These are phyloP conservation scores for Agaricus sinodeliciosus DNA, from an alignment of 768 basidiomycete species.

Conservation along the genomic window DNA sequence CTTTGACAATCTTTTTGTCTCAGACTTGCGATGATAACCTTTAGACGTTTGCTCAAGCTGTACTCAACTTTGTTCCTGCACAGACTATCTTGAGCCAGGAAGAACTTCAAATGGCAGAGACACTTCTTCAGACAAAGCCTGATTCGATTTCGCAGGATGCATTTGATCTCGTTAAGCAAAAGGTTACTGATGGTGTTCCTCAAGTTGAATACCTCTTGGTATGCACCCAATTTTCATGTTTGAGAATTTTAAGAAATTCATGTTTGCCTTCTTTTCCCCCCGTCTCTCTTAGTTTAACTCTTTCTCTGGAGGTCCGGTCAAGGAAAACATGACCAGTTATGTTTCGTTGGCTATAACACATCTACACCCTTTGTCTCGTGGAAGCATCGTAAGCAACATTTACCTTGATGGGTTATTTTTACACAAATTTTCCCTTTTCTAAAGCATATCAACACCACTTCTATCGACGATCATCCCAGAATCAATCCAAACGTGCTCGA, in stretches of 20 bases:
- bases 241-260: too few relatives aligned
- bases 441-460: constrained; percentile 42
- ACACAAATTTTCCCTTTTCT: constrained; percentile 4
- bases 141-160: constrained; percentile 19
- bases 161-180: constrained; percentile 22
- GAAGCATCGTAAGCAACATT: constrained; percentile 23
- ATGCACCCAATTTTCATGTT: constrained; percentile 2
- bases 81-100: constrained; percentile 18
- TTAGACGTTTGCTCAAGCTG: constrained; percentile 24
- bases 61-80: constrained; percentile 22
- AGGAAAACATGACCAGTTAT: constrained; percentile 25
- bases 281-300: constrained; percentile 22
- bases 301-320: constrained; percentile 21
- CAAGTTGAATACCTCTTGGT: constrained; percentile 26
- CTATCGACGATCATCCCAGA: constrained; percentile 51
- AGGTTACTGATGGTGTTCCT: constrained; percentile 20
- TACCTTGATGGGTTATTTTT: neutral
- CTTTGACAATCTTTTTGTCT: neutral
- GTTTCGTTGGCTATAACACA: constrained; percentile 27
- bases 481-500: constrained; percentile 51
- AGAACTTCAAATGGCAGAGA: constrained; percentile 19
- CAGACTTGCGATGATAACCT: neutral
- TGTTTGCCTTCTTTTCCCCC: too few relatives aligned
- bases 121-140: constrained; percentile 21
- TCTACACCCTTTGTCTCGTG: constrained; percentile 40